Percentiles rank a stretch among this genome's conserved stretches.
Evolutionary conservation across 164 flowering plant genomes (phyloP).

Genomic region (Malania oleifera): DNA sequence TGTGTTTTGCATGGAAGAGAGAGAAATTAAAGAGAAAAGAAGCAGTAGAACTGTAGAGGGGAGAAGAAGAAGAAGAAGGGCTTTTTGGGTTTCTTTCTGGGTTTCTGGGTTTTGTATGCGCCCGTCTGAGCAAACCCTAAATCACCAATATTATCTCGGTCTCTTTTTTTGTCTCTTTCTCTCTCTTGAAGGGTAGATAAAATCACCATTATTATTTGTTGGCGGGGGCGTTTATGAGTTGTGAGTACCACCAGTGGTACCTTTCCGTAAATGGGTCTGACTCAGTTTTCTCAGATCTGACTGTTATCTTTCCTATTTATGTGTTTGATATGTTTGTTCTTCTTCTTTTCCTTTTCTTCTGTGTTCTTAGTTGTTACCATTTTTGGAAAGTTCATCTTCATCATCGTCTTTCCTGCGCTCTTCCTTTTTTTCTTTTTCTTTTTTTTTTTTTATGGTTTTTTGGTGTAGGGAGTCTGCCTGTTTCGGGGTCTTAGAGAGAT

Average conservation of each 20-base stretch:
- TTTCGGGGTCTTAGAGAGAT: slow-evolving; percentile 17
- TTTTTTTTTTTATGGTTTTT: neutral
- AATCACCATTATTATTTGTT: too few species aligned
- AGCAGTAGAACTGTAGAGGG: slow-evolving; percentile 7
- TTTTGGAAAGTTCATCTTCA: too few species aligned
- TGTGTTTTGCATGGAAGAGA: slow-evolving; percentile 24
- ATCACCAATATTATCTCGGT: neutral
- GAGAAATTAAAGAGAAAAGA: neutral
- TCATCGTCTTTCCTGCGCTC: too few species aligned
- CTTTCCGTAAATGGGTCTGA: slow-evolving; percentile 16
- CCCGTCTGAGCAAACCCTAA: slow-evolving; percentile 16
- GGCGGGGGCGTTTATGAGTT: neutral
- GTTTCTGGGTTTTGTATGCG: neutral
- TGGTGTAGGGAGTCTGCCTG: neutral
- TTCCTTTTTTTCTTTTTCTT: neutral
- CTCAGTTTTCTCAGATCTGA: slow-evolving; percentile 22
- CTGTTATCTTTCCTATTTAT: neutral
- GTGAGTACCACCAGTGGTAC: neutral
- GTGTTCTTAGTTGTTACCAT: neutral
- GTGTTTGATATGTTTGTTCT: neutral
- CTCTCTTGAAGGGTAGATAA: neutral
- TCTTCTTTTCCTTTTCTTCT: neutral
- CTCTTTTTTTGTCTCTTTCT: neutral
- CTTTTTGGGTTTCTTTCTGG: neutral
- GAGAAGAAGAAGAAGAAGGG: neutral